Percentiles rank a stretch among this genome's conserved stretches.
Evolutionary conservation across 345 rosid species (phyloP).

Genomic region (Alliaria petiolata): DNA sequence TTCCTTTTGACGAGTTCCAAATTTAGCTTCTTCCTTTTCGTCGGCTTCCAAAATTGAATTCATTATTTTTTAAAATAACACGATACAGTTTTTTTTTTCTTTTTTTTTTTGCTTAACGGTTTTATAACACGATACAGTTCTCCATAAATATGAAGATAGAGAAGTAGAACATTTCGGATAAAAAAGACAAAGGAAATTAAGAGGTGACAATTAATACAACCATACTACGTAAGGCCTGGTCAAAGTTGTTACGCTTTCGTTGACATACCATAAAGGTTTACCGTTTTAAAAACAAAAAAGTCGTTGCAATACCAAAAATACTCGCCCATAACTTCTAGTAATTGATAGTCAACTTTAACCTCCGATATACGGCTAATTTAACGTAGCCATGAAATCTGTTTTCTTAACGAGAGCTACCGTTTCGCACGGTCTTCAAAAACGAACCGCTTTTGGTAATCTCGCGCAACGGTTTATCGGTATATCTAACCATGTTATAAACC

Average conservation of each 20-base stretch:
- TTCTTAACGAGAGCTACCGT: slow-evolving; percentile 25
- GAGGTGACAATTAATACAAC: not conserved
- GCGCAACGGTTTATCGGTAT: slow-evolving; percentile 73
- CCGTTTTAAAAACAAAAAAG: not conserved
- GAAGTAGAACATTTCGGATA: too few species aligned
- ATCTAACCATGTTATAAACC: slow-evolving; percentile 68
- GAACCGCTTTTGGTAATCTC: slow-evolving; percentile 59
- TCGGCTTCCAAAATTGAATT: not conserved
- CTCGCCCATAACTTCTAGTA: not conserved
- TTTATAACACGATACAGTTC: not conserved
- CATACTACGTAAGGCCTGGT: not conserved
- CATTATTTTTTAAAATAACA: not conserved
- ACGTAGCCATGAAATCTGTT: not conserved
- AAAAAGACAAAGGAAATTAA: not conserved
- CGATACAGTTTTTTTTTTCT: too few species aligned
- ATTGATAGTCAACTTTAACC: slow-evolving; percentile 3
- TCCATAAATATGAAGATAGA: not conserved
- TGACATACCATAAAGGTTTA: not conserved
- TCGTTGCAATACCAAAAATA: not conserved
- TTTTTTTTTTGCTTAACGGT: too few species aligned
- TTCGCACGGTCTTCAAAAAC: slow-evolving; percentile 37
- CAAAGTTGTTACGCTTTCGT: not conserved
- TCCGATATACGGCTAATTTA: slow-evolving; percentile 10
- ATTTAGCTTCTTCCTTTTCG: not conserved
- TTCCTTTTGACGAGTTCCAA: slow-evolving; percentile 16